These are phyloP conservation scores for Oehlia diaphana DNA, from an alignment of 192 early-diverging fungal species.

Conservation along the genomic window DNA sequence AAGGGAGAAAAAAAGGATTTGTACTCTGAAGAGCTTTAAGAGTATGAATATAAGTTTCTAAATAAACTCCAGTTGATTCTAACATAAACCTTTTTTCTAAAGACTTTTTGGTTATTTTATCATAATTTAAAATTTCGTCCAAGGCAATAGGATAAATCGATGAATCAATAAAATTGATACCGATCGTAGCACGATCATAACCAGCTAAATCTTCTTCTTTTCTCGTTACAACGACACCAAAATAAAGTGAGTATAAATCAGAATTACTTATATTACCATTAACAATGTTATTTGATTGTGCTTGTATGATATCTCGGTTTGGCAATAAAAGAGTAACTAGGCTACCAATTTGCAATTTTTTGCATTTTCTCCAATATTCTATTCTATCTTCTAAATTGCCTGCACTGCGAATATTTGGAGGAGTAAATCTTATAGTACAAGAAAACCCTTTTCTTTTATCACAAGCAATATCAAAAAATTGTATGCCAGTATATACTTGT, in stretches of 20 bases:
- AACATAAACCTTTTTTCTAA: constrained; percentile 32
- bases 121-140: constrained; percentile 2
- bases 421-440: constrained; percentile 33
- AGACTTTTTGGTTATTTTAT: not conserved
- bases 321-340: constrained; percentile 43
- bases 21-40: constrained; percentile 38
- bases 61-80: constrained; percentile 39
- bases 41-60: constrained; percentile 40
- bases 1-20: constrained; percentile 37
- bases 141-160: constrained; percentile 30
- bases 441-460: constrained; percentile 27
- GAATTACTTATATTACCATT: not conserved
- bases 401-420: not conserved
- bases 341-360: constrained; percentile 44
- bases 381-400: constrained; percentile 16
- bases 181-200: constrained; percentile 27
- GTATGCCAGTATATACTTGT: constrained; percentile 40
- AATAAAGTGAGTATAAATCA: not conserved
- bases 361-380: constrained; percentile 48
- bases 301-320: not conserved
- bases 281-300: no score
- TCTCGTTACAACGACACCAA: constrained; percentile 40
- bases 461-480: constrained; percentile 36
- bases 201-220: constrained; percentile 31
- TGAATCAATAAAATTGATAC: constrained; percentile 36